Conservation (phyloP, 1,284 basidiomycete genomes). For the Heimioporus retisporus region DNA sequence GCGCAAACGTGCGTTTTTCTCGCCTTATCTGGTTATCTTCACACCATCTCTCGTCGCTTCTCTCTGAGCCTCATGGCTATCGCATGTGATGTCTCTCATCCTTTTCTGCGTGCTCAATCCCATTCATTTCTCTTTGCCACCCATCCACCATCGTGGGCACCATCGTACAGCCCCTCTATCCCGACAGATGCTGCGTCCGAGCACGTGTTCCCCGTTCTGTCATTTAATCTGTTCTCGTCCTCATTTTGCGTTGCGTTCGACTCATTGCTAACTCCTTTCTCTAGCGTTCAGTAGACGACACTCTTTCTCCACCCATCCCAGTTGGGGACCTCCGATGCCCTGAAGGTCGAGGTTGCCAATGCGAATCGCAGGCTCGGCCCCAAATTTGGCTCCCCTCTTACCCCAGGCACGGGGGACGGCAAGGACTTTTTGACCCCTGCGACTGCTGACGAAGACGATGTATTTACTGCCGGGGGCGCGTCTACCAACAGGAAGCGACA, state of each 20-base stretch:
- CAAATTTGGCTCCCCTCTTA: slow-evolving; percentile 75
- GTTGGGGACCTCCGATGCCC: slow-evolving; percentile 67
- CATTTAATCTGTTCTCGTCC: slow-evolving; percentile 11
- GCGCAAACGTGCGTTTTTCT: slow-evolving; percentile 64
- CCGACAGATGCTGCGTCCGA: slow-evolving; percentile 9
- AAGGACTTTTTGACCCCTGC: slow-evolving; percentile 70
- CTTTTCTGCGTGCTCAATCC: no score
- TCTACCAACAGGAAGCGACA: slow-evolving; percentile 73
- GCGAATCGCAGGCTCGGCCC: slow-evolving; percentile 65
- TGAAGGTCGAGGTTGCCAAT: slow-evolving; percentile 77
- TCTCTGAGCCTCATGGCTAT: slow-evolving; percentile 32
- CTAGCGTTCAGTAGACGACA: slow-evolving; percentile 54
- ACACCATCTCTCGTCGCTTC: slow-evolving; percentile 17
- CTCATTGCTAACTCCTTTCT: slow-evolving; percentile 23
- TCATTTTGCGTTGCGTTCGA: background rate
- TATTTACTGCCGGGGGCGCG: slow-evolving; percentile 68
- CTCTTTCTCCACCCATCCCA: slow-evolving; percentile 46
- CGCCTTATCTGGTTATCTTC: slow-evolving; percentile 4
- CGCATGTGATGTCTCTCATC: slow-evolving; percentile 12
- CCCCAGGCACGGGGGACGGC: slow-evolving; percentile 62
- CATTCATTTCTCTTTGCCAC: slow-evolving; percentile 10
- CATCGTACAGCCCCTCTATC: background rate
- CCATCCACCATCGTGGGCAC: slow-evolving; percentile 2
- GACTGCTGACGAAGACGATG: slow-evolving; percentile 67
- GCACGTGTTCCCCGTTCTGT: background rate